phyloP scores from a whole-genome alignment of 176 grass and related monocot species.

The Aegilops sharonensis region DNA sequence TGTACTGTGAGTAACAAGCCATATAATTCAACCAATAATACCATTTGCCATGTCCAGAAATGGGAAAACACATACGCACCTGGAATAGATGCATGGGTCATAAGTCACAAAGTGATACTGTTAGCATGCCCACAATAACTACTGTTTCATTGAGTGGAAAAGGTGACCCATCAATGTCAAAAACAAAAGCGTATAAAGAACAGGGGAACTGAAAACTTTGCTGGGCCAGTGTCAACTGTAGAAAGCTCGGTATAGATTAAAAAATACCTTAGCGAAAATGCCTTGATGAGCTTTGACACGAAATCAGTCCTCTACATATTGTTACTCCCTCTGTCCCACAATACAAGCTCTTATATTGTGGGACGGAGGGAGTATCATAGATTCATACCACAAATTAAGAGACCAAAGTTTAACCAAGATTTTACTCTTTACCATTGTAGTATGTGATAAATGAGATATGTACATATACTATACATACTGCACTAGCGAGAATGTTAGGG shows the following conservation, averaged over 20 bases:
- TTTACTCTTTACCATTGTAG: not conserved
- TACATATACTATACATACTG: conserved; percentile 29
- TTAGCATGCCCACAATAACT: not conserved
- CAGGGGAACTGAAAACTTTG: not conserved
- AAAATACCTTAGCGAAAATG: not conserved
- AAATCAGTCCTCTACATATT: not conserved
- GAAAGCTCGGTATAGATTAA: not conserved
- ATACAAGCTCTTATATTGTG: too few species aligned
- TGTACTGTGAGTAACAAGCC: not conserved
- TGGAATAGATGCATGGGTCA: not conserved
- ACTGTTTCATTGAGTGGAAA: not conserved
- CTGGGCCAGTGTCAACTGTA: not conserved
- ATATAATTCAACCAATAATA: not conserved
- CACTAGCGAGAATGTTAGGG: not conserved
- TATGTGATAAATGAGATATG: not conserved
- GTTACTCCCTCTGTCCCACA: not conserved
- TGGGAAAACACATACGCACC: not conserved
- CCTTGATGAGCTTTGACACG: not conserved
- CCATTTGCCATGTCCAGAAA: not conserved
- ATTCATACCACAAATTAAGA: not conserved
- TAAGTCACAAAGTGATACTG: not conserved
- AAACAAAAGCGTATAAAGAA: not conserved
- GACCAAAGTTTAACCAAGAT: not conserved
- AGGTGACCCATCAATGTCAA: not conserved
- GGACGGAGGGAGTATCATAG: not conserved